A percentile compares a stretch with the other conserved stretches of the same genome.
These are phyloP conservation scores for Nicotiana knightiana DNA, from an alignment of 257 asterid species.

Conservation along the genomic window DNA sequence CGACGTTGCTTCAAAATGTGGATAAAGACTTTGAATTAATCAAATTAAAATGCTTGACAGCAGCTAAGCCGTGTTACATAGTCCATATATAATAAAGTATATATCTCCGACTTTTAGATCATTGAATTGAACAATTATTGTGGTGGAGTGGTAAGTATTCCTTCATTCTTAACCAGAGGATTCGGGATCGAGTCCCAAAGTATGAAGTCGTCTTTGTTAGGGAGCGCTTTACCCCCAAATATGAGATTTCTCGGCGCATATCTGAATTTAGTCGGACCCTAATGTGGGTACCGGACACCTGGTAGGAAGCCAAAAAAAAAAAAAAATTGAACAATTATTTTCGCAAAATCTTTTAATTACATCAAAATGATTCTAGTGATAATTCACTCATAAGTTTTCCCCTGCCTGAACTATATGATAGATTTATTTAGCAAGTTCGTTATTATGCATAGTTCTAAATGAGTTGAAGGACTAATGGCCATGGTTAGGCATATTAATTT, in stretches of 20 bases:
- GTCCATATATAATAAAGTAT: neutral
- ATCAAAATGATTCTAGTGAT: neutral
- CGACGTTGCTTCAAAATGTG: neutral
- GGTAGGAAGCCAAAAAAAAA: too few relatives aligned
- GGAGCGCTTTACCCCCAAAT: too few relatives aligned
- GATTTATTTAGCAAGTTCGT: neutral
- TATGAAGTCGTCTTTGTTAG: too few relatives aligned
- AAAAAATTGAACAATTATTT: neutral
- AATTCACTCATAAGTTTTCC: neutral
- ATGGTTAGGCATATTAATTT: too few relatives aligned
- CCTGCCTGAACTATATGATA: neutral
- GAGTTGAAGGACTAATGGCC: too few relatives aligned
- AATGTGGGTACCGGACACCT: too few relatives aligned
- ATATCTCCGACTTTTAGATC: neutral
- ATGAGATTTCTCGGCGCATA: too few relatives aligned
- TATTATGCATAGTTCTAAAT: neutral
- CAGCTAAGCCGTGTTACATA: neutral
- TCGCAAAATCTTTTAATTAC: neutral
- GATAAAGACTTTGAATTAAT: neutral
- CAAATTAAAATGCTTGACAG: neutral
- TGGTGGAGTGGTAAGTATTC: too few relatives aligned
- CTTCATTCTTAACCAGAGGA: too few relatives aligned
- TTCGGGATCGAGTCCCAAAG: too few relatives aligned
- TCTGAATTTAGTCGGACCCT: too few relatives aligned
- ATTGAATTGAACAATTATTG: neutral